Evolutionary conservation across 2,329 filamentous ascomycete genomes (phyloP).

Genomic region (Fusarium burgessii): DNA sequence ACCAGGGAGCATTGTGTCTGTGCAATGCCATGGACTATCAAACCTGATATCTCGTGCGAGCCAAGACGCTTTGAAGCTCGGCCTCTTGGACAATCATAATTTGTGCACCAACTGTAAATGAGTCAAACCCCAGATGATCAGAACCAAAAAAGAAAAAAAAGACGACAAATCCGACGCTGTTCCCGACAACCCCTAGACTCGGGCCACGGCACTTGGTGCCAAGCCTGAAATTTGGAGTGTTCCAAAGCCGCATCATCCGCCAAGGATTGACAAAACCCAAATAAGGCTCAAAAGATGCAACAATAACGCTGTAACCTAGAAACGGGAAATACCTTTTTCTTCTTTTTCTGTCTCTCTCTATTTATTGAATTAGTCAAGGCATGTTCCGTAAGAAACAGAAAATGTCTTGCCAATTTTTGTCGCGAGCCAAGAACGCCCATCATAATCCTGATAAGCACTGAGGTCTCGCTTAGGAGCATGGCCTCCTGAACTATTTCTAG

Average conservation of each 20-base stretch:
- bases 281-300: slow-evolving; percentile 9
- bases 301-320: neutral
- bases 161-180: slow-evolving; percentile 29
- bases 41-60: slow-evolving; percentile 20
- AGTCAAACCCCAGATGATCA: neutral
- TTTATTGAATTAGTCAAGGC: neutral
- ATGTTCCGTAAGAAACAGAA: slow-evolving; percentile 2
- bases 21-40: slow-evolving; percentile 3
- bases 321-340: neutral
- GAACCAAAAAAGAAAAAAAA: neutral
- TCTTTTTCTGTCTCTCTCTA: neutral
- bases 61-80: slow-evolving; percentile 16
- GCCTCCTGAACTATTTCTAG: slow-evolving; percentile 33
- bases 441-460: slow-evolving; percentile 23
- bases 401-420: slow-evolving; percentile 11
- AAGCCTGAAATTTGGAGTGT: slow-evolving; percentile 37
- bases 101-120: slow-evolving; percentile 12
- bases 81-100: slow-evolving; percentile 13
- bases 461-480: slow-evolving; percentile 19
- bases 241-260: slow-evolving; percentile 48
- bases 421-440: slow-evolving; percentile 24
- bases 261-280: slow-evolving; percentile 19
- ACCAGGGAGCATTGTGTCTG: slow-evolving; percentile 3
- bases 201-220: slow-evolving; percentile 50
- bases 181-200: slow-evolving; percentile 34